phyloP scores from a whole-genome alignment of 2,329 filamentous ascomycete species.

The Fonsecaea monophora region DNA sequence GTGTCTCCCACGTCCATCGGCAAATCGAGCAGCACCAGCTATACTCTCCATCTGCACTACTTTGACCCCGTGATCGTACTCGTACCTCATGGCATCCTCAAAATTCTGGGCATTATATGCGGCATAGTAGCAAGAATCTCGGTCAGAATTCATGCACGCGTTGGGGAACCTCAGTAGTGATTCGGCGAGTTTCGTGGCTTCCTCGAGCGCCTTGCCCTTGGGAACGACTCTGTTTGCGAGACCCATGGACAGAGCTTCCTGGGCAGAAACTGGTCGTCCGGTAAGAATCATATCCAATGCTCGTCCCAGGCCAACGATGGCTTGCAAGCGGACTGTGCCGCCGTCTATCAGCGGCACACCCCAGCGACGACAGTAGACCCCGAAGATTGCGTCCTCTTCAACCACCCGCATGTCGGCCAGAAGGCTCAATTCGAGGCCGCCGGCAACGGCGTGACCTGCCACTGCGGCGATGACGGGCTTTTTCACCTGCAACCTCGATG shows the following conservation, averaged over 20 bases:
- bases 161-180: slow-evolving; percentile 60
- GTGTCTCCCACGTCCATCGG: slow-evolving; percentile 49
- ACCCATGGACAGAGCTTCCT: slow-evolving; percentile 60
- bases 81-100: slow-evolving; percentile 58
- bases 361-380: slow-evolving; percentile 62
- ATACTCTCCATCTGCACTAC: slow-evolving; percentile 56
- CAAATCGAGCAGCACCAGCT: slow-evolving; percentile 51
- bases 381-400: slow-evolving; percentile 62
- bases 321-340: slow-evolving; percentile 61
- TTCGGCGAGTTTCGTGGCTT: slow-evolving; percentile 57
- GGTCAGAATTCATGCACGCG: slow-evolving; percentile 60
- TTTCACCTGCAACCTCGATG: slow-evolving; percentile 56
- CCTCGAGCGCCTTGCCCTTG: slow-evolving; percentile 58
- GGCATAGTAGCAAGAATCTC: slow-evolving; percentile 58
- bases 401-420: slow-evolving; percentile 62
- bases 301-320: slow-evolving; percentile 59
- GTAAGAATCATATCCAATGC: slow-evolving; percentile 66
- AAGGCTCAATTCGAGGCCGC: slow-evolving; percentile 61
- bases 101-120: slow-evolving; percentile 58
- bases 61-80: slow-evolving; percentile 54
- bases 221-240: slow-evolving; percentile 61
- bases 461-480: slow-evolving; percentile 63
- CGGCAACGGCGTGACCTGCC: slow-evolving; percentile 61
- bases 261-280: slow-evolving; percentile 56
- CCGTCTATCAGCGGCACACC: slow-evolving; percentile 61